Conservation (phyloP, 441 rosid genomes). For the Gossypium davidsonii region DNA sequence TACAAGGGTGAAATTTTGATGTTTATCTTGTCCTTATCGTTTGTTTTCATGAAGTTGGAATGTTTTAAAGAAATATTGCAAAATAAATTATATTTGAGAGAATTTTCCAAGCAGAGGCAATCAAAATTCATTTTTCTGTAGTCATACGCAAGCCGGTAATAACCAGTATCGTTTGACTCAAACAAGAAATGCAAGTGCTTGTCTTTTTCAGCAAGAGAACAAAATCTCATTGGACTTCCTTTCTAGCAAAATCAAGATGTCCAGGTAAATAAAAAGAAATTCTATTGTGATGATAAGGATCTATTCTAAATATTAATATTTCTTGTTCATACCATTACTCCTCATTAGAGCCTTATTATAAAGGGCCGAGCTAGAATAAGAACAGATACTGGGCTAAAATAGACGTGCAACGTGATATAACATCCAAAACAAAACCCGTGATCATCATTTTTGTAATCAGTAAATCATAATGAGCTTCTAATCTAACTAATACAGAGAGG, state of each 20-base stretch:
- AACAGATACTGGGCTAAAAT: too few species aligned
- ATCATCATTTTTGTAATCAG: not conserved
- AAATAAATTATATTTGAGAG: not conserved
- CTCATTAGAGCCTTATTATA: too few species aligned
- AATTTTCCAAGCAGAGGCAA: not conserved
- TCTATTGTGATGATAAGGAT: not conserved
- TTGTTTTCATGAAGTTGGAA: not conserved
- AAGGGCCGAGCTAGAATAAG: too few species aligned
- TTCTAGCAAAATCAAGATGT: not conserved
- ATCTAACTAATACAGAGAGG: not conserved
- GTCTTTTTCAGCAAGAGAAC: not conserved
- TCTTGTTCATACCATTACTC: too few species aligned
- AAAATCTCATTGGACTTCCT: not conserved
- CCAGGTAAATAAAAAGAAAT: not conserved
- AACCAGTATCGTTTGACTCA: not conserved
- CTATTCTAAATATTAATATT: not conserved
- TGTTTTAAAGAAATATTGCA: not conserved
- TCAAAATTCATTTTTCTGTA: slow-evolving; percentile 13
- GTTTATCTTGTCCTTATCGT: not conserved
- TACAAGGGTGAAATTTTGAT: not conserved
- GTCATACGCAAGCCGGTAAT: not conserved
- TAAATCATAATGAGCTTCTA: not conserved
- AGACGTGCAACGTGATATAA: not conserved
- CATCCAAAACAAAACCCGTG: not conserved
- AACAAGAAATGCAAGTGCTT: slow-evolving; percentile 12